Conservation (phyloP, 768 basidiomycete genomes). For the Imleria badia region DNA sequence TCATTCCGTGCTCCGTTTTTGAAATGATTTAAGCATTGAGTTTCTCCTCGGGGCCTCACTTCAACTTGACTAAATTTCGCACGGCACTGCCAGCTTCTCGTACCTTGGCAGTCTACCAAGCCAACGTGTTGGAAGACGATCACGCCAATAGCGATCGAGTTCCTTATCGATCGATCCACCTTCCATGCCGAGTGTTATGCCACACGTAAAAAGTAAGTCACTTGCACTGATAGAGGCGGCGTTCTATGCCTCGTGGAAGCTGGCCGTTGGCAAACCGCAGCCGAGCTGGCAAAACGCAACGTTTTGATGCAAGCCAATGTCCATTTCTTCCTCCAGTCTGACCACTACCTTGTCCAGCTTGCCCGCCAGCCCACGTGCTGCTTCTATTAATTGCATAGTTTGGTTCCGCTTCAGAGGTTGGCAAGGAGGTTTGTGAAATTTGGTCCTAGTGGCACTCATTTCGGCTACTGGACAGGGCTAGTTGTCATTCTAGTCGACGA, state of each 20-base stretch:
- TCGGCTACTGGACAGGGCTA: too few relatives aligned
- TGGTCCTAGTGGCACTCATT: background rate
- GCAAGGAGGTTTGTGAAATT: background rate
- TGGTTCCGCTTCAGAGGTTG: constrained; percentile 7
- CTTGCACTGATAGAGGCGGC: background rate
- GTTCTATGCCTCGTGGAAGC: constrained; percentile 16
- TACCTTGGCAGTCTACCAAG: constrained; percentile 10
- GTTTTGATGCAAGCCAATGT: constrained; percentile 5
- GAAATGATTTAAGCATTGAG: background rate
- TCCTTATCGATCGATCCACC: background rate
- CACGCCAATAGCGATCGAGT: background rate
- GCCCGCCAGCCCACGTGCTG: background rate
- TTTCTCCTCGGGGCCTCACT: background rate
- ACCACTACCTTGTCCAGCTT: background rate
- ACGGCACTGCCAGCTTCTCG: background rate
- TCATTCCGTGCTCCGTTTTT: background rate
- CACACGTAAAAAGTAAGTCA: constrained; percentile 2
- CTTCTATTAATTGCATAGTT: background rate
- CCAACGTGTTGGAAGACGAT: background rate
- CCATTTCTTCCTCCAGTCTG: background rate
- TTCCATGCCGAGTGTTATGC: background rate
- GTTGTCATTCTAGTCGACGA: background rate
- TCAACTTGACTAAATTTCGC: background rate
- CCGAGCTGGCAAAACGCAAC: constrained; percentile 1
- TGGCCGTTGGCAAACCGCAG: constrained; percentile 19